phyloP scores from a whole-genome alignment of 345 rosid species.

The Boechera divaricarpa region DNA sequence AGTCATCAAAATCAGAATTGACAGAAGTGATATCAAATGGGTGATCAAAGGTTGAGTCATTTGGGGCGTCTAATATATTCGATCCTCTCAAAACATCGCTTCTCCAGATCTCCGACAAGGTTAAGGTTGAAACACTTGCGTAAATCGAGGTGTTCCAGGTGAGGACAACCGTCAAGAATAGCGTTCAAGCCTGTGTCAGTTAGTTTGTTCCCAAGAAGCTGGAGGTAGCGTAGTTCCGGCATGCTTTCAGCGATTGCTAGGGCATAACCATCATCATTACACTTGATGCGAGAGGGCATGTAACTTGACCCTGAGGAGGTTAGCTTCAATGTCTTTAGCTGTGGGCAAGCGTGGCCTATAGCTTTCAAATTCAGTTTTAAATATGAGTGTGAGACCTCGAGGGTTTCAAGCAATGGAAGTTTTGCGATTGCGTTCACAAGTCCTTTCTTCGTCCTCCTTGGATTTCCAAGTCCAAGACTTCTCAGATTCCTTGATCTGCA shows the following conservation, averaged over 20 bases:
- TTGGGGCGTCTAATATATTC: constrained; percentile 48
- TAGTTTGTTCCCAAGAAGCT: constrained; percentile 55
- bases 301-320: background rate
- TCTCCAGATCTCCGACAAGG: constrained; percentile 48
- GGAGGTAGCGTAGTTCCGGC: constrained; percentile 55
- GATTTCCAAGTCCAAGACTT: constrained; percentile 45
- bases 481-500: constrained; percentile 46
- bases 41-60: constrained; percentile 52
- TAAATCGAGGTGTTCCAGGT: constrained; percentile 64
- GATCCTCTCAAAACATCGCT: constrained; percentile 48
- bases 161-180: constrained; percentile 59
- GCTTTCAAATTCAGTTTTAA: background rate
- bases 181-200: constrained; percentile 58
- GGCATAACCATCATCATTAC: constrained; percentile 43
- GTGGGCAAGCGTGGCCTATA: constrained; percentile 12
- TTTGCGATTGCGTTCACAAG: constrained; percentile 45
- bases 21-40: constrained; percentile 29
- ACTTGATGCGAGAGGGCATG: background rate
- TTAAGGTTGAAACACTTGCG: constrained; percentile 56
- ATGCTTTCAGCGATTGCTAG: constrained; percentile 59
- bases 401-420: constrained; percentile 60
- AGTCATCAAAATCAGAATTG: background rate
- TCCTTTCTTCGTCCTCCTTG: constrained; percentile 44
- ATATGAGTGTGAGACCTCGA: constrained; percentile 46
- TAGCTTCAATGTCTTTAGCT: constrained; percentile 19